A percentile compares a stretch with the other conserved stretches of the same genome.
Conservation (phyloP, 352 stramenopile genomes). For the Globisporangium polare region DNA sequence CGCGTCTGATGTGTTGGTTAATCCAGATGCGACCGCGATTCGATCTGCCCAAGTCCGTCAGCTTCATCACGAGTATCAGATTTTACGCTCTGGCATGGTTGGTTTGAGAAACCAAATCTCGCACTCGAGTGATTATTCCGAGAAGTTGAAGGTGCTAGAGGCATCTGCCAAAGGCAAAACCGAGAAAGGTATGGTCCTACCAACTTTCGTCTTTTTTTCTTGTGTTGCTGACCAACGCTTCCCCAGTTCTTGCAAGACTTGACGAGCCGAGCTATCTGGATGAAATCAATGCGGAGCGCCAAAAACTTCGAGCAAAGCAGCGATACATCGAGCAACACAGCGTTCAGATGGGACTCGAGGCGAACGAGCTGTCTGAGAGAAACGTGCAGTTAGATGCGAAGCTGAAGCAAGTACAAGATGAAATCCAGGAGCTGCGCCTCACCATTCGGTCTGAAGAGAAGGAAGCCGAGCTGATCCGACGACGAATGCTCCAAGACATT, state of each 20-base stretch:
- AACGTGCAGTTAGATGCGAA: slow-evolving; percentile 25
- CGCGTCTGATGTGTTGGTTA: not conserved
- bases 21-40: slow-evolving; percentile 28
- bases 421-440: slow-evolving; percentile 25
- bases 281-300: slow-evolving; percentile 21
- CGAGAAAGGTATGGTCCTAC: slow-evolving; percentile 12
- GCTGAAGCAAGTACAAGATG: slow-evolving; percentile 18
- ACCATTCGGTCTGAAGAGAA: slow-evolving; percentile 35
- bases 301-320: slow-evolving; percentile 45
- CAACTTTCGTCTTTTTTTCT: not conserved
- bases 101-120: slow-evolving; percentile 27
- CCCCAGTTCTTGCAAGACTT: slow-evolving; percentile 8
- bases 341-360: slow-evolving; percentile 33
- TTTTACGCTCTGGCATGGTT: slow-evolving; percentile 27
- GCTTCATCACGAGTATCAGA: slow-evolving; percentile 28
- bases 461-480: slow-evolving; percentile 25
- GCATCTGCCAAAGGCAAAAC: slow-evolving; percentile 17
- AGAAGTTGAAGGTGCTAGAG: slow-evolving; percentile 19
- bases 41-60: slow-evolving; percentile 31
- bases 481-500: slow-evolving; percentile 30
- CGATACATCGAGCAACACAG: slow-evolving; percentile 40
- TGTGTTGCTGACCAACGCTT: not conserved
- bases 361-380: slow-evolving; percentile 21
- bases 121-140: slow-evolving; percentile 17
- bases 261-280: slow-evolving; percentile 20